phyloP scores from a whole-genome alignment of 2,329 filamentous ascomycete genomes.

The Thielaviopsis ethacetica region DNA sequence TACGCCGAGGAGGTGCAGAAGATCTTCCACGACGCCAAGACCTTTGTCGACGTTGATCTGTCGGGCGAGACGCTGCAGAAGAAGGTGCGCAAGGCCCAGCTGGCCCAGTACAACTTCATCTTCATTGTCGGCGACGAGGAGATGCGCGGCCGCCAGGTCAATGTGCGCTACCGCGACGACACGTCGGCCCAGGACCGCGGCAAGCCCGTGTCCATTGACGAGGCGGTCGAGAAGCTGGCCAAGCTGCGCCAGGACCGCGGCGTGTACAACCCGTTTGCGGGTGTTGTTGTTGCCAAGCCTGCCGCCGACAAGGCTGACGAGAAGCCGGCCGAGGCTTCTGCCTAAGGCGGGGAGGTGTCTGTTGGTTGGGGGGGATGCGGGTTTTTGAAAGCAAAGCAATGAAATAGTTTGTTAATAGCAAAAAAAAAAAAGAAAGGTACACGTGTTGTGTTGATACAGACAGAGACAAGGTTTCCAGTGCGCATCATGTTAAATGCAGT shows the following conservation, averaged over 20 bases:
- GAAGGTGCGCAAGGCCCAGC: conserved; percentile 71
- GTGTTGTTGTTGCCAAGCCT: conserved; percentile 5
- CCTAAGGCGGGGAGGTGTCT: background rate
- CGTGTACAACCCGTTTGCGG: conserved; percentile 14
- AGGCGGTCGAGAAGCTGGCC: conserved; percentile 38
- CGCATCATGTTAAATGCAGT: background rate
- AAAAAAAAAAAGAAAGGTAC: conserved; percentile 12
- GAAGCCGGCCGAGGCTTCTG: background rate
- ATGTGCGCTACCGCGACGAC: conserved; percentile 48
- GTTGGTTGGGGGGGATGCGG: too few relatives aligned
- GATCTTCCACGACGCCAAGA: conserved; percentile 48
- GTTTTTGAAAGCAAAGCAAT: conserved; percentile 1
- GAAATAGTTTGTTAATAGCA: conserved; percentile 13
- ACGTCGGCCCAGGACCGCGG: conserved; percentile 44
- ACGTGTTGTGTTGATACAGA: background rate
- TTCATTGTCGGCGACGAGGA: conserved; percentile 52
- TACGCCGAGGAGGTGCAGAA: conserved; percentile 61
- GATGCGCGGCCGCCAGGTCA: conserved; percentile 41
- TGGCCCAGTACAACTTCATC: conserved; percentile 73
- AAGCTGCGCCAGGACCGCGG: conserved; percentile 30
- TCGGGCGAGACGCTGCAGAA: conserved; percentile 67
- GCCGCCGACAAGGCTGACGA: conserved; percentile 6
- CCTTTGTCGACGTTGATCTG: conserved; percentile 45
- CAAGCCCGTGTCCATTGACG: conserved; percentile 38
- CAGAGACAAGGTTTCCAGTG: background rate